Conservation (phyloP, 169 alveolate genomes). For the Plasmodium knowlesi region DNA sequence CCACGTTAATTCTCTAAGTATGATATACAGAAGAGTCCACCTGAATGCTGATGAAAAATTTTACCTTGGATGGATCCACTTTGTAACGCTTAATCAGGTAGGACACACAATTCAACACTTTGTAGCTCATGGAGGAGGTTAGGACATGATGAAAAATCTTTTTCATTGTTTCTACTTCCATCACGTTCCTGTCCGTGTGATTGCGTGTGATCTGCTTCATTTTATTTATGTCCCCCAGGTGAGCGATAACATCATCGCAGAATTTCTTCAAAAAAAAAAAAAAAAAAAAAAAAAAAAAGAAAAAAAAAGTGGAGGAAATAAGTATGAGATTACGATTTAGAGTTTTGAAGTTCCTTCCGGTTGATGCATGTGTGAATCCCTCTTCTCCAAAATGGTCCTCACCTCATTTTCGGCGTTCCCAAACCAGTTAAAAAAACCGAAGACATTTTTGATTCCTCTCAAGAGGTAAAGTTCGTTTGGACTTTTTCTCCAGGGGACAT, state of each 20-base stretch:
- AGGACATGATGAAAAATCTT: conserved; percentile 18
- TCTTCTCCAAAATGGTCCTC: background rate
- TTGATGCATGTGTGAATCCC: background rate
- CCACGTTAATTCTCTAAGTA: background rate
- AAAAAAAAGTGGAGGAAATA: background rate
- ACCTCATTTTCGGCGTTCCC: conserved; percentile 32
- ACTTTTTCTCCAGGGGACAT: background rate
- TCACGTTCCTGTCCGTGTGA: background rate
- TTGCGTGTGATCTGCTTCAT: conserved; percentile 15
- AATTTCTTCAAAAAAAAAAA: background rate
- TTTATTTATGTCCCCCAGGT: conserved; percentile 14
- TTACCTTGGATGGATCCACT: background rate
- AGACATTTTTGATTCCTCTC: conserved; percentile 6
- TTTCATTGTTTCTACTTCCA: conserved; percentile 30
- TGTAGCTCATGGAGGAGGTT: conserved; percentile 11
- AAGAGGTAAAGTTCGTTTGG: conserved; percentile 1
- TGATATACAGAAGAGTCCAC: background rate
- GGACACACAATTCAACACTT: conserved; percentile 12
- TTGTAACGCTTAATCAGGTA: conserved; percentile 31
- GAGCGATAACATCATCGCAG: background rate
- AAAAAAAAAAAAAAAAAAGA: background rate
- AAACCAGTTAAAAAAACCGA: conserved; percentile 6
- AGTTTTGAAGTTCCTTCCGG: background rate
- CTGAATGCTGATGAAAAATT: background rate
- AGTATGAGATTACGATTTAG: background rate